Conservation (phyloP, 164 flowering plant species). For the Annona squamosa region DNA sequence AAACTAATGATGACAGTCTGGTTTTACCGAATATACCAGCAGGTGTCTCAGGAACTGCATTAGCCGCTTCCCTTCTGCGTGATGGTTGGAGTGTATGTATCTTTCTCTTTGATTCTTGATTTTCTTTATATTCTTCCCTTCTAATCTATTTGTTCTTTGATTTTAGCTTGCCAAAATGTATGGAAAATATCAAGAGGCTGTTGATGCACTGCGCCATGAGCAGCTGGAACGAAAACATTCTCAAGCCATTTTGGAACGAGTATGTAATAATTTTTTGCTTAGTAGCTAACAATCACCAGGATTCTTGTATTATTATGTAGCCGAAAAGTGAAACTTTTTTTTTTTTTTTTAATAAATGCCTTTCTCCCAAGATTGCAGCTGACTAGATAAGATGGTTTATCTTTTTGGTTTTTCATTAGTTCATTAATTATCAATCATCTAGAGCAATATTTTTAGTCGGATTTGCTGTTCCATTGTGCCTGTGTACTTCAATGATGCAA, state of each 20-base stretch:
- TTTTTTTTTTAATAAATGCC: too few species aligned
- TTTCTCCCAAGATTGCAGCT: too few species aligned
- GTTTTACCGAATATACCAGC: constrained; percentile 60
- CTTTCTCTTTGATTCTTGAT: not conserved
- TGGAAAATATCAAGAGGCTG: constrained; percentile 88
- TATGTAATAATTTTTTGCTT: constrained; percentile 14
- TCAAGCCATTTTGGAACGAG: constrained; percentile 69
- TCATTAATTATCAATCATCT: too few species aligned
- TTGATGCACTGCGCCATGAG: constrained; percentile 90
- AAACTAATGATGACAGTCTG: constrained; percentile 26
- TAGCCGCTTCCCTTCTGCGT: constrained; percentile 93
- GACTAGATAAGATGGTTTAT: too few species aligned
- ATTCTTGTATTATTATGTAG: not conserved
- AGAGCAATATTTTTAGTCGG: too few species aligned
- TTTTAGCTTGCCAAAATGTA: constrained; percentile 82
- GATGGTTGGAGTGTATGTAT: constrained; percentile 97
- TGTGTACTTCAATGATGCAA: too few species aligned
- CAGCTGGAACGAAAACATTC: constrained; percentile 77
- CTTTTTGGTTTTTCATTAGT: too few species aligned
- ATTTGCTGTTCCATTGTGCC: too few species aligned
- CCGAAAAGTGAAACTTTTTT: not conserved
- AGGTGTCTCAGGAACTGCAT: constrained; percentile 93
- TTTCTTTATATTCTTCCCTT: not conserved
- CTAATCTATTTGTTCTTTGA: not conserved
- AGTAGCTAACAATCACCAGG: not conserved